These are phyloP conservation scores for Ustilaginoidea virens DNA, from an alignment of 2,329 filamentous ascomycete species.

Conservation along the genomic window DNA sequence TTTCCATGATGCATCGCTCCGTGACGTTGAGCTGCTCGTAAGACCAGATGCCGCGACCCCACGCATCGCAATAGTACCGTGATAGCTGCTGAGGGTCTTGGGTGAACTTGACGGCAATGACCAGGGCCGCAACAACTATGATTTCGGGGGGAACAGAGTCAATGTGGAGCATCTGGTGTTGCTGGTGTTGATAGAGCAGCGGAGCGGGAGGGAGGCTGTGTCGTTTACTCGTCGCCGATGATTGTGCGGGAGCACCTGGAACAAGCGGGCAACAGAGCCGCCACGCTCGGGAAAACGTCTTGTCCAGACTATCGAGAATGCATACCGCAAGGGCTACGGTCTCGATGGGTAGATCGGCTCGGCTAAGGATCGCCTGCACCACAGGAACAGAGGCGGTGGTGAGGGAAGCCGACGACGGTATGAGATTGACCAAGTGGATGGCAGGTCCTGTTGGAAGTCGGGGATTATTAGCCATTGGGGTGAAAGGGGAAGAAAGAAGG, in stretches of 20 bases:
- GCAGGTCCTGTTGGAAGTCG: constrained; percentile 48
- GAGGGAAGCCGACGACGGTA: constrained; percentile 47
- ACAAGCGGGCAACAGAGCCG: constrained; percentile 40
- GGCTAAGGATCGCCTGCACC: constrained; percentile 44
- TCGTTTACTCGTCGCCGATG: constrained; percentile 19
- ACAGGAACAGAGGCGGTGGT: constrained; percentile 39
- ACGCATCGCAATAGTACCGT: constrained; percentile 34
- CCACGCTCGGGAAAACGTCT: constrained; percentile 47
- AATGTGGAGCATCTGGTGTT: constrained; percentile 43
- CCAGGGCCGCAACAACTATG: constrained; percentile 44
- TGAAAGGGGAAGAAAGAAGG: no score
- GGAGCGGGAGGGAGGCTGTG: constrained; percentile 32
- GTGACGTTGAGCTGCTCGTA: constrained; percentile 47
- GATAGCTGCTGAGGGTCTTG: constrained; percentile 42
- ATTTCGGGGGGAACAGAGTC: constrained; percentile 46
- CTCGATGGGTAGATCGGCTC: constrained; percentile 42
- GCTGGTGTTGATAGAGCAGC: constrained; percentile 15
- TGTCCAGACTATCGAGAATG: constrained; percentile 49
- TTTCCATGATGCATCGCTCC: constrained; percentile 49
- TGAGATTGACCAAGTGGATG: constrained; percentile 49
- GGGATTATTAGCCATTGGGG: no score
- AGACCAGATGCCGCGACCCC: constrained; percentile 42
- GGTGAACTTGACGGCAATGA: constrained; percentile 51
- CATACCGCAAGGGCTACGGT: constrained; percentile 49
- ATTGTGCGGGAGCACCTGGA: constrained; percentile 10